Evolutionary conservation across 1,139 yeast genomes (phyloP).

Genomic region (Yamadazyma dendronema): DNA sequence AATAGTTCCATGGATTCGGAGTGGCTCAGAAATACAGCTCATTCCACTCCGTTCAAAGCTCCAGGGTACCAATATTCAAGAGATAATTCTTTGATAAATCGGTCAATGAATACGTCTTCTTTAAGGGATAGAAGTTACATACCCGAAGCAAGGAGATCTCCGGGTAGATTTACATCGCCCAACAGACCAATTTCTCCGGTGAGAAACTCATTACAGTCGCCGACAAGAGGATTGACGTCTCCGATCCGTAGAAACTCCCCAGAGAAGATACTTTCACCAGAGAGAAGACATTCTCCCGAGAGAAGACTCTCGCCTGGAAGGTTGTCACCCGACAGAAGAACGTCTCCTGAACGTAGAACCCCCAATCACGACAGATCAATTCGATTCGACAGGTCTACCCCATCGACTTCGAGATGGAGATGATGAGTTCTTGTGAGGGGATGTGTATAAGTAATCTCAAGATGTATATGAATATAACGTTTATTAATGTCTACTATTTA

Average conservation of each 20-base stretch:
- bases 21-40: conserved; percentile 9
- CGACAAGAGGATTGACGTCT: conserved; percentile 1
- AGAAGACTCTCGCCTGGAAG: too few species aligned
- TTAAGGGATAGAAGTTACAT: neutral
- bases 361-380: conserved; percentile 2
- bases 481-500: too few species aligned
- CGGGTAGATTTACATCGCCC: neutral
- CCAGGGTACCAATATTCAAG: conserved; percentile 6
- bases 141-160: neutral
- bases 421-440: neutral
- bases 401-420: conserved; percentile 1
- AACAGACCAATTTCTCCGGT: conserved; percentile 3
- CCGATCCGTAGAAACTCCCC: conserved; percentile 1
- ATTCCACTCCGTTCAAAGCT: conserved; percentile 12
- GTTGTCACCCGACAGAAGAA: conserved; percentile 1
- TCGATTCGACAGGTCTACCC: conserved; percentile 4
- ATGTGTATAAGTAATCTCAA: neutral
- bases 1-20: conserved; percentile 13
- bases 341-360: neutral
- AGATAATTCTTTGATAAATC: conserved; percentile 1
- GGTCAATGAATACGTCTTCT: neutral
- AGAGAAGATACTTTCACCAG: too few species aligned
- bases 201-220: conserved; percentile 1
- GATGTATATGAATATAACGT: too few species aligned
- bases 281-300: too few species aligned